A percentile compares a stretch with the other conserved stretches of the same genome.
Conservation (phyloP, 306 rosid species). For the Ziziphus jujuba region DNA sequence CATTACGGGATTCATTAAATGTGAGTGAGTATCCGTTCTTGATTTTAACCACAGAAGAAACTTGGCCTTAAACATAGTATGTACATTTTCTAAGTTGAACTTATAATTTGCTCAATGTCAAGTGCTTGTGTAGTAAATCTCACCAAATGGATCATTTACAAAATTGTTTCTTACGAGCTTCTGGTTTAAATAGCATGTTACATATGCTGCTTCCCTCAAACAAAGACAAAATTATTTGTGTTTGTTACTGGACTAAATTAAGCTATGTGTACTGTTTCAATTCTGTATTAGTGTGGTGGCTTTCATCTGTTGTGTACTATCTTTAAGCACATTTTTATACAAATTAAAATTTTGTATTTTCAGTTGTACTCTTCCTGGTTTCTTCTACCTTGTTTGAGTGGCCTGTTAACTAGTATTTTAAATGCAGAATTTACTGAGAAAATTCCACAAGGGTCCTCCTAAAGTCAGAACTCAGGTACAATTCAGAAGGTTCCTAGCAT, state of each 20-base stretch:
- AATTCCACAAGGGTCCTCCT: conserved; percentile 92
- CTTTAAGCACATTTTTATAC: too few species aligned
- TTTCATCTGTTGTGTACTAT: too few species aligned
- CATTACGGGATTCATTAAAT: conserved; percentile 92
- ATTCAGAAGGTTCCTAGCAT: conserved; percentile 16
- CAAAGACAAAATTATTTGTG: background rate
- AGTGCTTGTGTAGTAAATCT: background rate
- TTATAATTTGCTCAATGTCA: background rate
- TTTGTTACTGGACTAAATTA: background rate
- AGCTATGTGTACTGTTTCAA: background rate
- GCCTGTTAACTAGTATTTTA: conserved; percentile 24
- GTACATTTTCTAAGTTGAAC: background rate
- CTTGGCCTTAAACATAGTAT: conserved; percentile 2
- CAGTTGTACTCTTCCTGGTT: too few species aligned
- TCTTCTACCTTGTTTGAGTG: too few species aligned
- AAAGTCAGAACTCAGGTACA: conserved; percentile 98
- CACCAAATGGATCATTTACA: background rate
- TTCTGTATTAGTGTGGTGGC: background rate
- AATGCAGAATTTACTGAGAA: conserved; percentile 82
- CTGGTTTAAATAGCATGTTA: background rate
- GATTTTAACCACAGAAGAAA: conserved; percentile 9
- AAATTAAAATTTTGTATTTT: too few species aligned
- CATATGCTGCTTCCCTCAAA: background rate
- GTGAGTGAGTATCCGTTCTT: conserved; percentile 60
- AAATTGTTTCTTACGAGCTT: background rate